Base-by-base conservation (phyloP, 208 protist species). In the Wallacemonas sp. region DNA sequence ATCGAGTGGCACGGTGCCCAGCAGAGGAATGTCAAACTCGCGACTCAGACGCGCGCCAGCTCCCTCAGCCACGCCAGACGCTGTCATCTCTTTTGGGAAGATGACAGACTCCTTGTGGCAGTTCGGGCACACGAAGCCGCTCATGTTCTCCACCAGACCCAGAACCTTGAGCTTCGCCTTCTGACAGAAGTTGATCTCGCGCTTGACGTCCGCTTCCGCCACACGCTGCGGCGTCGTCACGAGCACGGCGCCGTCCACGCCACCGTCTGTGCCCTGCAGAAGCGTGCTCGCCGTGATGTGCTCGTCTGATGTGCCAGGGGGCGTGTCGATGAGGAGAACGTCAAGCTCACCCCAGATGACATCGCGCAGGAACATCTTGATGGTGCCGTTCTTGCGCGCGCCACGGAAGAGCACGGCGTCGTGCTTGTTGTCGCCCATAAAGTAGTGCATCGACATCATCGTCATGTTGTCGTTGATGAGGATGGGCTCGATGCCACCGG, bases 121-220 rank as follows among this genome's bases (percentile, higher is more conserved):
- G 65, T 95, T 87, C 26, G 96, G 96, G 82, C 98, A 98, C 46
- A 97, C 85, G 62, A 98, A 99, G 17, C 96, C 97, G 66, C 85
- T 96, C 99, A 99, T 99, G 85, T 99, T 99, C 74, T 99, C 99
- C 17, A 99, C 96, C 24, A 99, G 89, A 33, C 99, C 99, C 33
- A 99, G 78, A 17, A 99, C 80, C 0, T 72, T 81, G 4, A 99
- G 46, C 52, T 94, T 92, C n/a, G 97, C 90, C 72, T 99, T 99
- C 24, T 92, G 76, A 83, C 98, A 99, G 78, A 99, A 99, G 68
- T 95, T 97, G 54, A 99, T 77, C 78, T 99, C 99, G 21, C 91
- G 78, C 43, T 98, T 76, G 14, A 99, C 99, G 70, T 99, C 99
- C 1, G 93, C 85, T 55, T 99, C 85, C 16, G 98, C 83, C 0